Conservation (phyloP, 352 stramenopile species). For the Nothophytophthora sp. region DNA sequence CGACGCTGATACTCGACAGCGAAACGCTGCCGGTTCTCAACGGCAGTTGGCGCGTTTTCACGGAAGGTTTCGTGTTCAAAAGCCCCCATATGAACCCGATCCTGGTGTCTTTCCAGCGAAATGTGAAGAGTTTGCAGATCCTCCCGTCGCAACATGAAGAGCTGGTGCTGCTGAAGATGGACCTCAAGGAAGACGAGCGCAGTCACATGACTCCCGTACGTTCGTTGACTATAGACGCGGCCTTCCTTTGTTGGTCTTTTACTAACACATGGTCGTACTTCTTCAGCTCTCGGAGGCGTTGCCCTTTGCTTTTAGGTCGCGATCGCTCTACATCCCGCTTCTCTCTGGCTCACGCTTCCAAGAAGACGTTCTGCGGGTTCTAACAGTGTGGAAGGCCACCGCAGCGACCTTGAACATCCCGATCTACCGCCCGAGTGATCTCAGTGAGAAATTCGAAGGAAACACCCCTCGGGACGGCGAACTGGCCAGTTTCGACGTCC, state of each 20-base stretch:
- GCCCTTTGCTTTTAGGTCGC: constrained; percentile 30
- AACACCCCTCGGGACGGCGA: constrained; percentile 39
- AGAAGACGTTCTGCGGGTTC: constrained; percentile 53
- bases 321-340: constrained; percentile 50
- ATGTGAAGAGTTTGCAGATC: constrained; percentile 51
- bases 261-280: neutral
- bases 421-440: constrained; percentile 55
- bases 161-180: constrained; percentile 61
- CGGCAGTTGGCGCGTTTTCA: constrained; percentile 60
- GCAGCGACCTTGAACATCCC: constrained; percentile 43
- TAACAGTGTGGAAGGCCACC: constrained; percentile 60
- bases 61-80: constrained; percentile 61
- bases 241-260: neutral
- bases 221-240: neutral
- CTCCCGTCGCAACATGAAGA: constrained; percentile 58
- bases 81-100: constrained; percentile 57
- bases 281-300: constrained; percentile 38
- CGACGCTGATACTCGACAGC: constrained; percentile 49
- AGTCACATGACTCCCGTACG: constrained; percentile 28
- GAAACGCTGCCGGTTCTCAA: constrained; percentile 39
- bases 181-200: constrained; percentile 36
- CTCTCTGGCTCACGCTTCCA: constrained; percentile 67
- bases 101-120: constrained; percentile 60
- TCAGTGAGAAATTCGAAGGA: constrained; percentile 36
- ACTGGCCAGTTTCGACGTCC: constrained; percentile 12